Base-by-base conservation (phyloP, 2,329 filamentous ascomycete genomes). In the Metarhizium anisopliae region DNA sequence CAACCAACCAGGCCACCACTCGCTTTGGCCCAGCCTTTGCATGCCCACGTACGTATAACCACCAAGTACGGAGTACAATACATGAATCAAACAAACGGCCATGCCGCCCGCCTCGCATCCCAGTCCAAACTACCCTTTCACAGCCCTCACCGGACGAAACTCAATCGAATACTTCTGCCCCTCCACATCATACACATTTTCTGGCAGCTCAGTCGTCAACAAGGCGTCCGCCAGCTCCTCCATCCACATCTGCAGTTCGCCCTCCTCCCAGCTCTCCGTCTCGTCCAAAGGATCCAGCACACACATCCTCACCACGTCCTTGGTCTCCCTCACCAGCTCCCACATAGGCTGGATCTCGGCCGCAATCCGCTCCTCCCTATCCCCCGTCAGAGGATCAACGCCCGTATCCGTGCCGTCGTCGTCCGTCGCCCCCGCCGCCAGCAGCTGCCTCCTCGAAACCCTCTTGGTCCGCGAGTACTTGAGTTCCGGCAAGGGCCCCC, bases 401-500 rank as follows among this genome's bases (percentile, higher is more conserved):
- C 51, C 51, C 52, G 52, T 51, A 16, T 49, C 47, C 11, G 51
- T 49, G 16, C 47, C 47, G 30, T 54, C 55, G 18, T 50, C 47
- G 40, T 14, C 40, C 8, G 35, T 30, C 14, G 7, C 32, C 20
- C 40, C 29, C 40, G 45, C 16, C 40, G 43, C n/a, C 14, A 5
- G 14, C 51, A 4, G 14, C 29, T 4, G 35, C 18, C 11, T 29
- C n/a, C 45, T 18, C 5, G 43, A 8, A 25, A 40, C 14, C 18
- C 11, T 47, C 52, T 14, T 47, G 32, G 47, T 52, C n/a, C 36
- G n/a, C 45, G 53, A 29, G 29, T 47, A 51, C 53, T 25, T 42
- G 14, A 47, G 47, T 18, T 54, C 43, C 2, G 63, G 66, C 25
- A 63, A 50, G 18, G 55, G 14, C 20, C 61, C 62, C 64, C 64